phyloP scores from a whole-genome alignment of 1,284 basidiomycete species.

The Melanopsichium pennsylvanicum region DNA sequence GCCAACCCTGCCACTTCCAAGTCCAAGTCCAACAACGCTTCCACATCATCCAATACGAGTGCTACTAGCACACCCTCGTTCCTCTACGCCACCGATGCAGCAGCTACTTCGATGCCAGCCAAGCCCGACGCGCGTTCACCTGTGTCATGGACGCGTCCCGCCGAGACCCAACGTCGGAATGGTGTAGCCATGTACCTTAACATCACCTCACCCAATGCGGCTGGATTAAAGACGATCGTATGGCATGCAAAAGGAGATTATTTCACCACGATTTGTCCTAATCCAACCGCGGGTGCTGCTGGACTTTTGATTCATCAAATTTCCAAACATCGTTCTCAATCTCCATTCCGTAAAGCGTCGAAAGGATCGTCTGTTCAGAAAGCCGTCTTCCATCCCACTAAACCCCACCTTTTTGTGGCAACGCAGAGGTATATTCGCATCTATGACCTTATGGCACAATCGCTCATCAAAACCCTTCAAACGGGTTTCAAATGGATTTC shows the following conservation, averaged over 20 bases:
- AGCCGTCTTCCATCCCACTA: conserved; percentile 91
- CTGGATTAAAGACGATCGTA: conserved; percentile 81
- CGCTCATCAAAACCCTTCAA: conserved; percentile 86
- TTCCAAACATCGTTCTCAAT: conserved; percentile 90
- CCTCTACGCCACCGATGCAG: conserved; percentile 53
- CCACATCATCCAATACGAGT: conserved; percentile 51
- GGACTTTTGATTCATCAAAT: conserved; percentile 94
- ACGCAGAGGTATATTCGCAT: conserved; percentile 95
- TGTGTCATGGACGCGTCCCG: conserved; percentile 70
- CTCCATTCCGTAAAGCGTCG: conserved; percentile 88
- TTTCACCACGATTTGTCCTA: conserved; percentile 78
- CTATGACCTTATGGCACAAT: conserved; percentile 94
- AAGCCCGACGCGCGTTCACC: conserved; percentile 55
- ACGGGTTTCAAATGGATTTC: conserved; percentile 97
- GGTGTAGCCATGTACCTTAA: conserved; percentile 67
- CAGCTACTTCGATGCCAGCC: conserved; percentile 36
- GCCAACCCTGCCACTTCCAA: conserved; percentile 61
- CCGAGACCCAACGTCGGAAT: conserved; percentile 68
- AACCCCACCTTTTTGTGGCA: conserved; percentile 97
- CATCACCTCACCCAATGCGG: conserved; percentile 69
- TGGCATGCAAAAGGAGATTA: conserved; percentile 98
- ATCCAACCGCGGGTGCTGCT: conserved; percentile 72
- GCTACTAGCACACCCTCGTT: conserved; percentile 49
- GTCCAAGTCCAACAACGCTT: conserved; percentile 53
- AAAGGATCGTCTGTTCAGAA: conserved; percentile 85